Evolutionary conservation across 306 rosid species (phyloP).

Genomic region (Gastrolobium villosum): DNA sequence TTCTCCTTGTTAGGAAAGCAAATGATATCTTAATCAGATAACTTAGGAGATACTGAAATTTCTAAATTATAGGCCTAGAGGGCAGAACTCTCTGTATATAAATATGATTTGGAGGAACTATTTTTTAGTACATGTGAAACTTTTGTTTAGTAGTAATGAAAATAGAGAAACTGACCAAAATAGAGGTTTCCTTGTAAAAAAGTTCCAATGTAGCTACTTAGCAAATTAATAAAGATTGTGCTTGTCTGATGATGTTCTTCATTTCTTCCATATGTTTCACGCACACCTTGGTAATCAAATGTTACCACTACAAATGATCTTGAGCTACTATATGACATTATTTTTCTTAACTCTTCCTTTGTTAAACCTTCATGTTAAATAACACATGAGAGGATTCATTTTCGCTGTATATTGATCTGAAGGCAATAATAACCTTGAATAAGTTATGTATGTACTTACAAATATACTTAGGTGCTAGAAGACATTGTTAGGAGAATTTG

Average conservation of each 20-base stretch:
- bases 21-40: neutral
- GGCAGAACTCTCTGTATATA: neutral
- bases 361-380: neutral
- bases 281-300: neutral
- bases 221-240: neutral
- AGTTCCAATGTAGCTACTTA: neutral
- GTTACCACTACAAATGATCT: neutral
- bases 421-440: conserved; percentile 1
- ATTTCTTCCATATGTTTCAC: conserved; percentile 1
- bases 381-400: too few relatives aligned
- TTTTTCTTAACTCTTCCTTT: neutral
- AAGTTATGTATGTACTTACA: neutral
- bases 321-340: neutral
- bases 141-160: neutral
- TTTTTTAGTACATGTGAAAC: neutral
- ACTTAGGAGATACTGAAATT: neutral
- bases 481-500: neutral
- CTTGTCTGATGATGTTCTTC: conserved; percentile 7
- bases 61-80: neutral
- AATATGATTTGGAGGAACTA: neutral
- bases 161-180: neutral
- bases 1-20: conserved; percentile 4
- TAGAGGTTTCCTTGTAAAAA: neutral
- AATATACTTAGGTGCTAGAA: conserved; percentile 7
- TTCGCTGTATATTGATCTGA: neutral